These are phyloP conservation scores for Physaria fendleri DNA, from an alignment of 345 rosid species.

Conservation along the genomic window DNA sequence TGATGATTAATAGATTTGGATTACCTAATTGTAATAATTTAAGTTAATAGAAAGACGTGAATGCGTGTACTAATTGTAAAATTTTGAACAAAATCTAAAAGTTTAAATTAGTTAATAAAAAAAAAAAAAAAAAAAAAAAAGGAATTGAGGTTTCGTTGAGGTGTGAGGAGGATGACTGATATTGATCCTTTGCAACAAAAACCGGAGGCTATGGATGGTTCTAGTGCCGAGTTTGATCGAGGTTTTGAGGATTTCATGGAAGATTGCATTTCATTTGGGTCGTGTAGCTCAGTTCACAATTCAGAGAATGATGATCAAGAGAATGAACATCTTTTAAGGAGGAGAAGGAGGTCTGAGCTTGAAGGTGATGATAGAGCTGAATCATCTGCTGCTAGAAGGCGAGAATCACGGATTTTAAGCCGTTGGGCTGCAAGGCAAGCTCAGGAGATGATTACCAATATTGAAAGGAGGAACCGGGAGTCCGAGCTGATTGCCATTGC, in stretches of 20 bases:
- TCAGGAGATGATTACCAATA: conserved; percentile 94
- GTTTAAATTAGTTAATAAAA: too few species aligned
- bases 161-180: conserved; percentile 62
- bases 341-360: conserved; percentile 79
- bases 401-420: conserved; percentile 74
- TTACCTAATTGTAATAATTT: too few species aligned
- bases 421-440: conserved; percentile 98
- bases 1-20: too few species aligned
- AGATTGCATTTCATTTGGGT: conserved; percentile 77
- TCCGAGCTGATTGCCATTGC: conserved; percentile 96
- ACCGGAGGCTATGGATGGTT: conserved; percentile 58
- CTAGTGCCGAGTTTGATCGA: conserved; percentile 54
- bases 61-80: too few species aligned
- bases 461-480: conserved; percentile 94
- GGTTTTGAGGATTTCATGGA: conserved; percentile 88
- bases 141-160: conserved; percentile 23
- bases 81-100: too few species aligned
- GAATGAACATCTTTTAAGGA: conserved; percentile 69
- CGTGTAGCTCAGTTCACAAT: conserved; percentile 68
- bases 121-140: too few species aligned
- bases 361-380: conserved; percentile 88
- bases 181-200: conserved; percentile 66
- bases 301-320: conserved; percentile 72
- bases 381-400: conserved; percentile 87
- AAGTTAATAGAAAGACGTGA: too few species aligned